phyloP scores from a whole-genome alignment of 148 eudicot species.

The Pouteria glomerata region DNA sequence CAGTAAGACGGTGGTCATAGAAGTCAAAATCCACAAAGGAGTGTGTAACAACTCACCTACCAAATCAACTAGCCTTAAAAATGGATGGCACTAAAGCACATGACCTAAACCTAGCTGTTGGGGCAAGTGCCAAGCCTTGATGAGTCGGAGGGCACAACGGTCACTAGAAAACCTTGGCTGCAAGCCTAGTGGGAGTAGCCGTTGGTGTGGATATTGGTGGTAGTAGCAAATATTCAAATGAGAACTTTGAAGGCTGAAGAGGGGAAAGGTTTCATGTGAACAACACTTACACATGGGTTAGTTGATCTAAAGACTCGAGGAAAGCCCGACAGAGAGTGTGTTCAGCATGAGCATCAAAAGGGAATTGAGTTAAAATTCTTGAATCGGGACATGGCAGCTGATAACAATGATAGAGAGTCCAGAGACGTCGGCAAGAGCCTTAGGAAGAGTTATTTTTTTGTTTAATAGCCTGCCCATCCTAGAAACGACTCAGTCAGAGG shows the following conservation, averaged over 20 bases:
- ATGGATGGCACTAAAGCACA: neutral
- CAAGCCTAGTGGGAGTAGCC: conserved; percentile 8
- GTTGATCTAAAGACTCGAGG: no score
- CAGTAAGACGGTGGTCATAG: no score
- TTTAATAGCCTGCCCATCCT: neutral
- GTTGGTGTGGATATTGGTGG: no score
- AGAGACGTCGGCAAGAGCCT: neutral
- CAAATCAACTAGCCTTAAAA: no score
- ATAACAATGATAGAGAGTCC: no score
- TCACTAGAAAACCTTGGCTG: neutral
- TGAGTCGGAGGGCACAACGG: no score
- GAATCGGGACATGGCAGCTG: no score
- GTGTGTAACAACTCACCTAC: no score
- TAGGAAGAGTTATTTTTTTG: neutral
- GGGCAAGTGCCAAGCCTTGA: no score
- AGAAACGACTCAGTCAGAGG: neutral
- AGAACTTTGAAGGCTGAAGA: conserved; percentile 14
- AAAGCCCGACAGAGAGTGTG: neutral
- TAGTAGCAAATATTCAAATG: neutral
- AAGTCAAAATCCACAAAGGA: no score
- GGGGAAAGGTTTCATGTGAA: conserved; percentile 13
- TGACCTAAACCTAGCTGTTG: neutral
- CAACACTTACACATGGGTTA: conserved; percentile 5
- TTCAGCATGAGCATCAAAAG: no score
- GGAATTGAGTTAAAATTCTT: no score